A percentile compares a stretch with the other conserved stretches of the same genome.
Conservation (phyloP, 306 rosid genomes). For the Abrus precatorius region DNA sequence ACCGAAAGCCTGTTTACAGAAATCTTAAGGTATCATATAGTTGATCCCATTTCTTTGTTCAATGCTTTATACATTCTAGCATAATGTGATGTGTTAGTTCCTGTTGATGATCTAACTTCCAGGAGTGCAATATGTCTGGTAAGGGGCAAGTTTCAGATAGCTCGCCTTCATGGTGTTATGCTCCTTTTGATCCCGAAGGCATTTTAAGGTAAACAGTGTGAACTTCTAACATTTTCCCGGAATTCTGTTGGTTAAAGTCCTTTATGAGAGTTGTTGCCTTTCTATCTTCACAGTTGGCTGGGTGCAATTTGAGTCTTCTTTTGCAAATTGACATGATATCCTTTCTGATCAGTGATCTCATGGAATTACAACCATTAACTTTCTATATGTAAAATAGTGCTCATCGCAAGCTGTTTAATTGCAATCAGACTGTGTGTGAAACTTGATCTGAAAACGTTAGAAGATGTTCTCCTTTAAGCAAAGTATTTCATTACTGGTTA, state of each 20-base stretch:
- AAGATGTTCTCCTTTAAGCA: neutral
- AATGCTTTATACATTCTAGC: neutral
- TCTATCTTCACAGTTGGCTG: constrained; percentile 2
- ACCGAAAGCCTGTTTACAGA: constrained; percentile 81
- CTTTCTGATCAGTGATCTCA: constrained; percentile 21
- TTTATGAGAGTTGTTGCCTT: constrained; percentile 27
- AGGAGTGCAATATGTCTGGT: constrained; percentile 78
- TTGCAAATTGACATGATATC: neutral
- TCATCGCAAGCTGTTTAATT: neutral
- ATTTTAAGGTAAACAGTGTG: constrained; percentile 74
- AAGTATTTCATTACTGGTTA: neutral
- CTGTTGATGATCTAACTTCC: constrained; percentile 53
- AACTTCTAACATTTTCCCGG: constrained; percentile 27
- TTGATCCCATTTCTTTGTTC: constrained; percentile 36
- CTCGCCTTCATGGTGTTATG: constrained; percentile 88
- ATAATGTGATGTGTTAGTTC: constrained; percentile 37
- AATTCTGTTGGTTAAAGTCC: constrained; percentile 10
- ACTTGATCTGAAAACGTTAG: neutral
- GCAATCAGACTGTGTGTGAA: neutral
- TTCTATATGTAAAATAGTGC: neutral
- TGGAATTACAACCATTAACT: neutral
- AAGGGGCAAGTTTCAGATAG: constrained; percentile 71
- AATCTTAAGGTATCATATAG: constrained; percentile 75
- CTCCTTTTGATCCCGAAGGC: constrained; percentile 98
- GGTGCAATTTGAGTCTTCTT: constrained; percentile 20